Conservation (phyloP, 768 basidiomycete species). For the Leucogyrophana mollusca region DNA sequence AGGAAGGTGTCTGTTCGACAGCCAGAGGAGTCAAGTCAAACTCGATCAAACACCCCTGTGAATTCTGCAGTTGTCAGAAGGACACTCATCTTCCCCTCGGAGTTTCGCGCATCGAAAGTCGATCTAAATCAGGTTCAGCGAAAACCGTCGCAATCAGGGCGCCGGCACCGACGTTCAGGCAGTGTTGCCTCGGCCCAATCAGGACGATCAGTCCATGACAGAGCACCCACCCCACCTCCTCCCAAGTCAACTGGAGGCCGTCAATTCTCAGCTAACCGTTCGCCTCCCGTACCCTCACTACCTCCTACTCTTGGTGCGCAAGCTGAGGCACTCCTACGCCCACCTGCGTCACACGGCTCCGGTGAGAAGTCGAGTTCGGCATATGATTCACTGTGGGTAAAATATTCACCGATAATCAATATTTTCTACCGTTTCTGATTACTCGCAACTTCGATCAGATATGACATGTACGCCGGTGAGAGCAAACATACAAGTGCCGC, state of each 20-base stretch:
- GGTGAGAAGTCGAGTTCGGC: slow-evolving; percentile 68
- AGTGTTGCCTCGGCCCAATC: slow-evolving; percentile 62
- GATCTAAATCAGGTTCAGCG: slow-evolving; percentile 55
- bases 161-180: slow-evolving; percentile 55
- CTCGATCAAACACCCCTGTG: slow-evolving; percentile 33
- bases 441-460: slow-evolving; percentile 43
- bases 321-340: slow-evolving; percentile 38
- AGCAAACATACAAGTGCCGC: slow-evolving; percentile 34
- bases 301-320: slow-evolving; percentile 48
- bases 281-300: slow-evolving; percentile 70
- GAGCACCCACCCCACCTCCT: slow-evolving; percentile 84
- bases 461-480: slow-evolving; percentile 78
- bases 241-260: slow-evolving; percentile 50
- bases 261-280: slow-evolving; percentile 65
- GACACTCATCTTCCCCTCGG: slow-evolving; percentile 78
- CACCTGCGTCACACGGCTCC: slow-evolving; percentile 36
- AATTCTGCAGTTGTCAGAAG: slow-evolving; percentile 62
- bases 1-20: slow-evolving; percentile 26
- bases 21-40: slow-evolving; percentile 21
- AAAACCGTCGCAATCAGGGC: slow-evolving; percentile 45
- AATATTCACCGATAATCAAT: slow-evolving; percentile 4
- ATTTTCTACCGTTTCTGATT: slow-evolving; percentile 12
- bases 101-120: slow-evolving; percentile 53
- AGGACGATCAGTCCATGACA: slow-evolving; percentile 74
- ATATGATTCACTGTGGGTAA: slow-evolving; percentile 76